A percentile compares a stretch with the other conserved stretches of the same genome.
Evolutionary conservation across 176 grass and related monocot species (phyloP).

Genomic region (Hordeum vulgare): MorexV3_pseudomolecules_assembly NC_058519.1:34844969-34845468

Average conservation of each 20-base stretch:
- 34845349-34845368: background rate
- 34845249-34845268: background rate
- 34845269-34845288: background rate
- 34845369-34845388: background rate
- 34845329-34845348: background rate
- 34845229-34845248: constrained; percentile 24
- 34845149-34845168: background rate
- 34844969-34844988: background rate
- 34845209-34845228: background rate
- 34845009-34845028: constrained; percentile 5
- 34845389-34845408: background rate
- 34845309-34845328: background rate
- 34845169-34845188: constrained; percentile 9
- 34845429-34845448: background rate
- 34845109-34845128: constrained; percentile 32
- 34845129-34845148: background rate
- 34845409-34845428: background rate
- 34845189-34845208: constrained; percentile 33
- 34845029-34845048: background rate
- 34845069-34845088: background rate
- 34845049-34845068: constrained; percentile 4
- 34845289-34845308: constrained; percentile 17
- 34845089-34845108: background rate
- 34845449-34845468: background rate
- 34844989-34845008: background rate